These are phyloP conservation scores for Fagus crenata DNA, from an alignment of 306 rosid species.

Conservation along the genomic window DNA sequence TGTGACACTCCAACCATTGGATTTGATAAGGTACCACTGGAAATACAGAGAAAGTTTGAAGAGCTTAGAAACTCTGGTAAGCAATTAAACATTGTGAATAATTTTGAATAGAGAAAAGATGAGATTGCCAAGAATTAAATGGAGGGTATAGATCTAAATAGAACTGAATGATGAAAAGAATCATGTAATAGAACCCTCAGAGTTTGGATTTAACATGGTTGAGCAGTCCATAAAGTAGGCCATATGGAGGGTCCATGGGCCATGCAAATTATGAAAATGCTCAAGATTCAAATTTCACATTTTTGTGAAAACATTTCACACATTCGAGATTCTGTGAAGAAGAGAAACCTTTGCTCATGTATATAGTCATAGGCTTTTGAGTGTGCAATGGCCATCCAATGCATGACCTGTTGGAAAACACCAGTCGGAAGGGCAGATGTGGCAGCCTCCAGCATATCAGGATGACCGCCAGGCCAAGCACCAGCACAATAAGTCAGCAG, in stretches of 20 bases:
- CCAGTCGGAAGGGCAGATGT: constrained; percentile 90
- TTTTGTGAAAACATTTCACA: constrained; percentile 18
- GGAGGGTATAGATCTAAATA: constrained; percentile 3
- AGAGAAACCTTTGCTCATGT: constrained; percentile 66
- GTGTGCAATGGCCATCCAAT: constrained; percentile 95
- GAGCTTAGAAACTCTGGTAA: constrained; percentile 22
- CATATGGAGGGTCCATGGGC: background rate
- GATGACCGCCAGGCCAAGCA: constrained; percentile 98
- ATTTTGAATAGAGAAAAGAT: constrained; percentile 16
- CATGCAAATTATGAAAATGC: background rate
- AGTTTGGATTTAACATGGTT: constrained; percentile 13
- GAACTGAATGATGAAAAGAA: background rate
- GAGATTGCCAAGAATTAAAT: constrained; percentile 8
- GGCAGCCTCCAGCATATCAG: constrained; percentile 92
- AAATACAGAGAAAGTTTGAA: constrained; percentile 27
- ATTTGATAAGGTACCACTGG: constrained; percentile 50
- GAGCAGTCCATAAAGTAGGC: constrained; percentile 12
- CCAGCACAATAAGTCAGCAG: constrained; percentile 94
- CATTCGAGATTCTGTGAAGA: constrained; percentile 32
- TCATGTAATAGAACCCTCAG: constrained; percentile 2
- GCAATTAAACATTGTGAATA: constrained; percentile 20
- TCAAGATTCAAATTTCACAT: constrained; percentile 4
- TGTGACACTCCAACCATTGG: constrained; percentile 79
- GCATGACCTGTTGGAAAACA: constrained; percentile 93
- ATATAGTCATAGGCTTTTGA: constrained; percentile 82